These are phyloP conservation scores for Aspergillus calidoustus DNA, from an alignment of 2,329 filamentous ascomycete species.

Conservation along the genomic window DNA sequence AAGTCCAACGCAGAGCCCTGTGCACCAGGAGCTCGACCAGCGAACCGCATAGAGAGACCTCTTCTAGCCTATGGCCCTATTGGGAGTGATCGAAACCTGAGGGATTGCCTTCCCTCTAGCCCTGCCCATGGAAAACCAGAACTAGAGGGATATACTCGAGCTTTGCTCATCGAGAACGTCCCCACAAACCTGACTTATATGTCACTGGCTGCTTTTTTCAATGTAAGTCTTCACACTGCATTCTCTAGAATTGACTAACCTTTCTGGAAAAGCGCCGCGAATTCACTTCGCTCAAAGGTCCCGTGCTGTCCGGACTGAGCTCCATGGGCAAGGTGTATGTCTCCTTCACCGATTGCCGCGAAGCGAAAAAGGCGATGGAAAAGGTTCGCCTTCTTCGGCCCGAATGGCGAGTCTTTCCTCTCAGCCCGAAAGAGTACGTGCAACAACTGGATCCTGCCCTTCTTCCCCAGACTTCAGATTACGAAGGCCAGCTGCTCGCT, in stretches of 20 bases:
- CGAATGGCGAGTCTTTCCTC: slow-evolving; percentile 54
- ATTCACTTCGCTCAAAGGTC: slow-evolving; percentile 43
- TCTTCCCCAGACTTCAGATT: slow-evolving; percentile 42
- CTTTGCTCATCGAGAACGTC: slow-evolving; percentile 40
- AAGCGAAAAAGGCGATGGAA: slow-evolving; percentile 58
- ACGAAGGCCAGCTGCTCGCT: slow-evolving; percentile 62
- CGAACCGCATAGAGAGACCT: slow-evolving; percentile 19
- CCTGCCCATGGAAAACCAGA: slow-evolving; percentile 29
- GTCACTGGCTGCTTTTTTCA: slow-evolving; percentile 44
- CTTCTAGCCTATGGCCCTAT: slow-evolving; percentile 30
- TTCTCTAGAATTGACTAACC: background rate
- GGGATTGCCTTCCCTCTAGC: slow-evolving; percentile 16
- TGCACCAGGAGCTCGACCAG: slow-evolving; percentile 15
- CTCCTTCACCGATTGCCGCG: slow-evolving; percentile 64
- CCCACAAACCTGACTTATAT: slow-evolving; percentile 37
- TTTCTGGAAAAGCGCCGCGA: slow-evolving; percentile 33
- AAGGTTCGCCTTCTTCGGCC: slow-evolving; percentile 51
- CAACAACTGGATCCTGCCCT: slow-evolving; percentile 39
- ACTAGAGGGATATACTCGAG: slow-evolving; percentile 33
- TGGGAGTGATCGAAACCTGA: slow-evolving; percentile 25
- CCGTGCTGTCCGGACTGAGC: slow-evolving; percentile 42
- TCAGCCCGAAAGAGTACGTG: slow-evolving; percentile 53
- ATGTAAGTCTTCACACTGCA: slow-evolving; percentile 35
- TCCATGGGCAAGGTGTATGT: slow-evolving; percentile 55
- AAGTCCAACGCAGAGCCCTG: slow-evolving; percentile 27